Percentiles rank a stretch among this genome's conserved stretches.
These are phyloP conservation scores for Fusarium cyanostomum DNA, from an alignment of 2,329 filamentous ascomycete species.

Conservation along the genomic window DNA sequence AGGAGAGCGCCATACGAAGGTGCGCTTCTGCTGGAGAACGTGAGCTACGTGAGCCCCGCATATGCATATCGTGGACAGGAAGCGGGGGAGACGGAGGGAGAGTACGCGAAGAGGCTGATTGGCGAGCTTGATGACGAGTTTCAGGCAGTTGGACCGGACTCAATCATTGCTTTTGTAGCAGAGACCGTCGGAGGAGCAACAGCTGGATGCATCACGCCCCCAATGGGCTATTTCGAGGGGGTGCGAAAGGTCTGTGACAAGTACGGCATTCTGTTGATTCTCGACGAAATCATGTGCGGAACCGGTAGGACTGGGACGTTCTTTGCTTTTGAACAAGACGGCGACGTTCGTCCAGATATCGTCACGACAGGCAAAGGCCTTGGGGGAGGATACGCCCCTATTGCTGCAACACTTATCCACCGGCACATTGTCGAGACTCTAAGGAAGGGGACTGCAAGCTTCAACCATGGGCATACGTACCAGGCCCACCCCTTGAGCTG, in stretches of 20 bases:
- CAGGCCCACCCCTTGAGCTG: conserved; percentile 69
- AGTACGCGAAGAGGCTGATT: conserved; percentile 69
- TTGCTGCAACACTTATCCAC: conserved; percentile 68
- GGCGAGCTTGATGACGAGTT: conserved; percentile 75
- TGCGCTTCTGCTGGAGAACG: conserved; percentile 49
- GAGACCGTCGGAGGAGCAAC: conserved; percentile 77
- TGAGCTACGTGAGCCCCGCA: conserved; percentile 72
- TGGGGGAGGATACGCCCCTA: conserved; percentile 69
- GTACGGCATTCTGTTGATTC: conserved; percentile 77
- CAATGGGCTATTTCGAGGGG: conserved; percentile 74
- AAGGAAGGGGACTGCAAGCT: conserved; percentile 49
- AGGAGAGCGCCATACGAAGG: conserved; percentile 68
- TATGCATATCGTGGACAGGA: conserved; percentile 69
- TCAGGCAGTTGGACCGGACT: conserved; percentile 68
- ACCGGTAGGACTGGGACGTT: conserved; percentile 67
- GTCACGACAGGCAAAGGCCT: conserved; percentile 74
- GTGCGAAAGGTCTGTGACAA: conserved; percentile 74
- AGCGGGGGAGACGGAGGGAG: conserved; percentile 61
- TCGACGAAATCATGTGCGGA: conserved; percentile 82
- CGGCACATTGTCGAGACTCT: conserved; percentile 58
- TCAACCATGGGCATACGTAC: conserved; percentile 68
- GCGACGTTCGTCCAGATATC: conserved; percentile 66
- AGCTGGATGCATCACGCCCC: conserved; percentile 73
- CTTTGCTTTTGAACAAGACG: conserved; percentile 70
- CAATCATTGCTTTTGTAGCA: conserved; percentile 75